Evolutionary conservation across 2,329 filamentous ascomycete species (phyloP).

Genomic region (Pseudogymnoascus sp.): DNA sequence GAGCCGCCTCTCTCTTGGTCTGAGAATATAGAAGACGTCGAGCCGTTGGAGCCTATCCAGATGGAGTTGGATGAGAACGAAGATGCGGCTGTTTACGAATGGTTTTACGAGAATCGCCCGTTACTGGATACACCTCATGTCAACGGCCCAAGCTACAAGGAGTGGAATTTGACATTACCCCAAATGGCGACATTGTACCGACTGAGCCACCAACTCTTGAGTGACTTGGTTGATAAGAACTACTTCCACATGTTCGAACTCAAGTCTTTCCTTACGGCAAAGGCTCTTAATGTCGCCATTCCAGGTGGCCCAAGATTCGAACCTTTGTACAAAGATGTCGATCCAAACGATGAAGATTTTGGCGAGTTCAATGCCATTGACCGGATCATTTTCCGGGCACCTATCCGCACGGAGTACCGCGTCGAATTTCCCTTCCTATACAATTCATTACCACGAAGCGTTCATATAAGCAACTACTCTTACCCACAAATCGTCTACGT

Average conservation of each 20-base stretch:
- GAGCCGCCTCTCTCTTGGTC: constrained; percentile 96
- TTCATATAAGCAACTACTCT: constrained; percentile 89
- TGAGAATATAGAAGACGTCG: constrained; percentile 97
- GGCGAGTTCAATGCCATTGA: constrained; percentile 99
- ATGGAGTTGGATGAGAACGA: constrained; percentile 95
- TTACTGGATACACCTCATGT: constrained; percentile 87
- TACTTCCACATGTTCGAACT: constrained; percentile 97
- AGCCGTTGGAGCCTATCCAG: constrained; percentile 94
- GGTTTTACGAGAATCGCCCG: constrained; percentile 94
- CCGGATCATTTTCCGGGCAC: constrained; percentile 94
- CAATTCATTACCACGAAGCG: constrained; percentile 90
- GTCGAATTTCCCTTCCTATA: constrained; percentile 93
- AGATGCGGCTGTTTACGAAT: constrained; percentile 84
- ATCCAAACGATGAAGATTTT: constrained; percentile 98
- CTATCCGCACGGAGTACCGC: constrained; percentile 89
- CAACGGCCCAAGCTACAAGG: constrained; percentile 93
- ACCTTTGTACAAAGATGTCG: constrained; percentile 95
- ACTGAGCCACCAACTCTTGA: constrained; percentile 81
- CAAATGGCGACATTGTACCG: constrained; percentile 97
- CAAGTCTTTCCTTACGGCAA: constrained; percentile 90
- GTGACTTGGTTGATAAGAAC: constrained; percentile 89
- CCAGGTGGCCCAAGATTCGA: constrained; percentile 97
- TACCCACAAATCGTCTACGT: constrained; percentile 89
- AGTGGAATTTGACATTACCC: constrained; percentile 83
- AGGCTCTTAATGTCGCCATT: constrained; percentile 92